Evolutionary conservation across 441 rosid genomes (phyloP).

Genomic region (Pelargonium myrrhifolium): DNA sequence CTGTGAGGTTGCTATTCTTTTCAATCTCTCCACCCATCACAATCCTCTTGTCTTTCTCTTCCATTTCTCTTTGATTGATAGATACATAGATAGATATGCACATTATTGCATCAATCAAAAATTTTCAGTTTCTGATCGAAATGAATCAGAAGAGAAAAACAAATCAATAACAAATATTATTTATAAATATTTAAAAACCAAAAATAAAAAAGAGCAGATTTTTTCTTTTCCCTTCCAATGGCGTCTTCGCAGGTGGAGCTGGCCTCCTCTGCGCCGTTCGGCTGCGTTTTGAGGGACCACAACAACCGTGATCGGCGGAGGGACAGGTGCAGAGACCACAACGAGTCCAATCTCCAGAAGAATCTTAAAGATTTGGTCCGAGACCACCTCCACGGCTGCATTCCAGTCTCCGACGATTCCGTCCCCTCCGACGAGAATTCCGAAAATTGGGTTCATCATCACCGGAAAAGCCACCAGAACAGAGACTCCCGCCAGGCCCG

Average conservation of each 20-base stretch:
- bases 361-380: conserved; percentile 58
- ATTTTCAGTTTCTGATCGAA: no score
- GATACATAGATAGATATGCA: no score
- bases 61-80: background rate
- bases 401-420: conserved; percentile 23
- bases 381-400: conserved; percentile 44
- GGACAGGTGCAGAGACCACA: conserved; percentile 36
- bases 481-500: conserved; percentile 22
- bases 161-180: no score
- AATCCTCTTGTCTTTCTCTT: background rate
- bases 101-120: no score
- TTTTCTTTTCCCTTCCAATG: background rate
- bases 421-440: conserved; percentile 15
- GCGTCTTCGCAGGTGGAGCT: background rate
- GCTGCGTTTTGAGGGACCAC: background rate
- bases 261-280: conserved; percentile 2
- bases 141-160: background rate
- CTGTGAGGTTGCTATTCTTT: background rate
- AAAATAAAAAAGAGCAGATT: no score
- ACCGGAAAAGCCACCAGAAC: background rate
- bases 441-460: conserved; percentile 6
- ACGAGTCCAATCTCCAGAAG: conserved; percentile 43
- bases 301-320: background rate
- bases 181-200: no score
- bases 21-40: background rate